Evolutionary conservation across 2,329 filamentous ascomycete genomes (phyloP), one percentile per base, ranked within the genome.

Genomic region (Hypoxylon sp.): DNA sequence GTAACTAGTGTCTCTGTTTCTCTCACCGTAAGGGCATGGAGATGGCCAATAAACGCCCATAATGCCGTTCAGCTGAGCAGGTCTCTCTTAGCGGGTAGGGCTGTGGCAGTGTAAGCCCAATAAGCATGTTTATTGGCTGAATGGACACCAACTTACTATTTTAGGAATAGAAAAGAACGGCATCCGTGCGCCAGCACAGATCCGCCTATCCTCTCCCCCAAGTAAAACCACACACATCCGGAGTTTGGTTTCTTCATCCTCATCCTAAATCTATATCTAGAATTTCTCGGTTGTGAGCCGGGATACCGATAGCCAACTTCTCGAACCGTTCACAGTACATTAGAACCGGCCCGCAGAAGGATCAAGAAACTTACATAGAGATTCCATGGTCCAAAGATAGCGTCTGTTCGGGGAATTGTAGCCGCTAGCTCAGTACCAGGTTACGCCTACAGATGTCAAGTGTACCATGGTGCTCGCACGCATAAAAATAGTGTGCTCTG

Each of bases 101-200:
- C 37, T 51, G 29, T 50, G 43, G 29, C 42, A 36, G 51, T 50
- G 55, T 41, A 43, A 20, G 19, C 17, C 9, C 11, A 16, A 29
- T 20, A 31, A 43, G 21, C 6, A 19, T 36, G 38, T 9, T 40
- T 17, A 57, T 57, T 57, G 49, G 53, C 7, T 29, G 11, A 13
- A 26, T 46, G 46, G 48, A 32, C 44, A 44, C 44, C 30, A 41
- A 17, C 11, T 29, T 43, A 35, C 45, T 57, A 56, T 56, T 56
- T 25, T 52, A 15, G 47, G 53, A 52, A 23, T 15, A 31, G 35
- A 35, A 5, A n/a, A n/a, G n/a, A n/a, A n/a, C n/a, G n/a, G n/a
- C 16, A 13, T 45, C 43, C 26, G 34, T 40, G 34, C 32, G 17
- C 25, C n/a, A 30, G n/a, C n/a, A n/a, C n/a, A 35, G 11, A 8